A percentile compares a stretch with the other conserved stretches of the same genome.
These are phyloP conservation scores for Aspergillus sojae DNA, from an alignment of 2,329 filamentous ascomycete species.

Conservation along the genomic window DNA sequence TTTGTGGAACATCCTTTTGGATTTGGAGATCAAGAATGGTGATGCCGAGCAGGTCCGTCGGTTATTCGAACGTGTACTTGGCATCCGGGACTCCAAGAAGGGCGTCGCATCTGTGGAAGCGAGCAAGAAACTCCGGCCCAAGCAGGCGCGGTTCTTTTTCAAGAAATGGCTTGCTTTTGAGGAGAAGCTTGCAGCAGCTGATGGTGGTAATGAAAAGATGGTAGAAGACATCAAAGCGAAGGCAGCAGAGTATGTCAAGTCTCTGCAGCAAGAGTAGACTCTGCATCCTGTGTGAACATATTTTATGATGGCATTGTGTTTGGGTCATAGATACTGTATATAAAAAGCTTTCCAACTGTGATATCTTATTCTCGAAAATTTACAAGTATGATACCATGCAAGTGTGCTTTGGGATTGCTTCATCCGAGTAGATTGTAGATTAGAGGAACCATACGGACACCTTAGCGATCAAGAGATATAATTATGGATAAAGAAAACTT, in stretches of 20 bases:
- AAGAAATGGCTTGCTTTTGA: conserved; percentile 92
- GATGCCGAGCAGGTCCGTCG: conserved; percentile 69
- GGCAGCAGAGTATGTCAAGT: conserved; percentile 70
- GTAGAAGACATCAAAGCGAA: conserved; percentile 70
- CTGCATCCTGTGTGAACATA: background rate
- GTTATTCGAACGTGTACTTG: conserved; percentile 76
- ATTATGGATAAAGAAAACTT: background rate
- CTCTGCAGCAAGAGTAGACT: conserved; percentile 35
- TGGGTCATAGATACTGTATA: conserved; percentile 17
- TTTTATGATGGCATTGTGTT: conserved; percentile 20
- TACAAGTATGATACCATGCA: conserved; percentile 6
- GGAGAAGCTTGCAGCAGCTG: conserved; percentile 54
- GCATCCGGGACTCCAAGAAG: conserved; percentile 46
- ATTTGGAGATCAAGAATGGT: conserved; percentile 71
- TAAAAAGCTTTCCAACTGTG: conserved; percentile 16
- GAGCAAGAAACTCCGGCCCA: conserved; percentile 72
- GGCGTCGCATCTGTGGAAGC: conserved; percentile 32
- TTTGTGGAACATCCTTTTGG: conserved; percentile 88
- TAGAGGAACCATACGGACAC: too few species aligned
- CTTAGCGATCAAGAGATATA: background rate
- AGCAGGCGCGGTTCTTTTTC: conserved; percentile 85
- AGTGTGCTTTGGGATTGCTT: background rate
- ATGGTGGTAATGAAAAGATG: conserved; percentile 67
- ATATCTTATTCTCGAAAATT: background rate
- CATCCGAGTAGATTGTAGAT: background rate